phyloP scores from a whole-genome alignment of 2,329 filamentous ascomycete species.

The Talaromyces sp. region DNA sequence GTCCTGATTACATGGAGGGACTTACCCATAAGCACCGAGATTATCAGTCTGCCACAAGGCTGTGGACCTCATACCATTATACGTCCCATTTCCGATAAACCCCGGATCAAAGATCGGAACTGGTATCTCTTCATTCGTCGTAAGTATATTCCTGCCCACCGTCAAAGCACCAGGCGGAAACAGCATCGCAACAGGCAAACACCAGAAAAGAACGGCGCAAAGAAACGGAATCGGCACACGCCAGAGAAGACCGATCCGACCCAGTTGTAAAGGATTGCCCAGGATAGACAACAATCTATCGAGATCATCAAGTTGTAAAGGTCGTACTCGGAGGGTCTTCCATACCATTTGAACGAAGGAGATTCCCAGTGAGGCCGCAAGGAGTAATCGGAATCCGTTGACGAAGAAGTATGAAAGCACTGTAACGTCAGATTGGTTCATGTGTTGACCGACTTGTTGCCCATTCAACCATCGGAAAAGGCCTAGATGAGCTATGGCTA shows the following conservation, averaged over 20 bases:
- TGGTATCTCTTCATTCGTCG: not conserved
- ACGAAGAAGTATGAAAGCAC: conserved; percentile 7
- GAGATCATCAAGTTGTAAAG: conserved; percentile 2
- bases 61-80: not conserved
- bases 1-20: not conserved
- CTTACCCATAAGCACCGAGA: conserved; percentile 7
- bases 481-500: conserved; percentile 8
- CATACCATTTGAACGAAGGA: conserved; percentile 12
- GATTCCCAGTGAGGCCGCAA: conserved; percentile 9
- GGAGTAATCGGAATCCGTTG: conserved; percentile 7
- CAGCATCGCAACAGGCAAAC: conserved; percentile 10
- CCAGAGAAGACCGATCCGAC: not conserved
- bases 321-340: not conserved
- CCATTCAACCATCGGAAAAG: conserved; percentile 5
- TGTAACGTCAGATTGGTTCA: conserved; percentile 4
- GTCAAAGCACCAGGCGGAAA: conserved; percentile 9
- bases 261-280: conserved; percentile 7
- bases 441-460: not conserved
- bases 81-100: not conserved
- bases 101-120: not conserved
- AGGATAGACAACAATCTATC: conserved; percentile 3
- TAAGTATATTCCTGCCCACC: not conserved
- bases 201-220: conserved; percentile 9
- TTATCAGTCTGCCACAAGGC: conserved; percentile 8
- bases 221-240: conserved; percentile 5